Base-by-base conservation (phyloP, 352 stramenopile genomes). In the Pythium aquatile region DNA sequence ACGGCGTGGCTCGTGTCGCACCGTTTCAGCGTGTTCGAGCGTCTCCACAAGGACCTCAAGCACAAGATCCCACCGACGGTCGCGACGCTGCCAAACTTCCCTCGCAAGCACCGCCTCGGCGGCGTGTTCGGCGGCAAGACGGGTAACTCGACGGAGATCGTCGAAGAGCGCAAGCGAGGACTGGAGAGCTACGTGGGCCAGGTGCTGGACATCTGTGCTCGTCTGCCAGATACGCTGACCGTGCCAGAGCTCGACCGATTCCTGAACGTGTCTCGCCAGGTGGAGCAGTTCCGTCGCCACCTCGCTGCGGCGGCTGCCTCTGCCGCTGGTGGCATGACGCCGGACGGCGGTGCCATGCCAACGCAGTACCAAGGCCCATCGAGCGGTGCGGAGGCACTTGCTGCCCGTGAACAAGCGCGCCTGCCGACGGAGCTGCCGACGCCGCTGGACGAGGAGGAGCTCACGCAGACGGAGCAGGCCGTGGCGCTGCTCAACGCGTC, bases 181-280 rank as follows among this genome's bases (percentile, higher is more conserved):
- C 71, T 96, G 29, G 87, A 94, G 72, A 85, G 73, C 58, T 96
- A 96, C 71, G 70, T 94, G 40, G 83, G 80, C 53, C 82, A 96
- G 61, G 85, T 96, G 47, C 65, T 96, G 39, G 83, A 94, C 39
- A 77, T 94, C 46, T 96, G 87, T 30, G 85, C 87, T 35, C 87
- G 81, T 58, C 74, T 96, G 46, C 85, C 87, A 0, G 79, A 87
- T 49, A 93, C 81, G 32, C 69, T 96, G 20, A 91, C 87, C 24
- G 87, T 96, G 42, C 87, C 85, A 1, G 87, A 96, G 68, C 73
- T 96, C 29, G 87, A 96, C 51, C 85, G 87, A 35, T 96, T 96
- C 68, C 65, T 96, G 42, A 94, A 93, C 65, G 61, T 96, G 47
- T 96, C 87, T 57, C 85, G 87, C 54, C 85, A 93, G 66, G 83